Evolutionary conservation across 257 asterid genomes (phyloP), one percentile per base, ranked within the genome.

Genomic region (Solanum paucissectum): DNA sequence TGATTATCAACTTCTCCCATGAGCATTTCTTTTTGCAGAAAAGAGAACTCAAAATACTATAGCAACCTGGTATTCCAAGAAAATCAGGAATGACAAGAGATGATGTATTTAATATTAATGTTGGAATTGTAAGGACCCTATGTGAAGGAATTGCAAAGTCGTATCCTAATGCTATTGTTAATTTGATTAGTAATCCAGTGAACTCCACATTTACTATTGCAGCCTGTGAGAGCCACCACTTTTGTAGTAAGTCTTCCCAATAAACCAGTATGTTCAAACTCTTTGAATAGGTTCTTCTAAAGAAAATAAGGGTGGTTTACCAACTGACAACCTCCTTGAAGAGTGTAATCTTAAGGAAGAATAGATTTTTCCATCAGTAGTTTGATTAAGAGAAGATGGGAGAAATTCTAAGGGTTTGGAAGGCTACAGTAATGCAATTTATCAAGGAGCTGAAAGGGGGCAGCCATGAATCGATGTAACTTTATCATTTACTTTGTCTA

Each of bases 51-150:
- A 9, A 40, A 40, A 40, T 40, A 40, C 44, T 40, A 40, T 40
- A 40, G 12, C 44, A 40, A 37, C 42, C 98, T 72, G 98, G 99
- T 83, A 98, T 95, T 91, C 98, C 98, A 34, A 91, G 99, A 91
- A 97, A 97, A 93, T 98, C 98, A 77, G 99, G 98, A 90, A 97
- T 95, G 99, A 93, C 99, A 13, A 95, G 98, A 90, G 98, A 97
- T 85, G 99, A 95, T 90, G 97, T 97, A 88, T 97, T 97, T 89
- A 95, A 95, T 90, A 95, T 94, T 90, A 97, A 95, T 89, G 99
- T 97, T 6, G 98, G 98, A 87, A 97, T 97, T 37, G 99, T 97
- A 32, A 95, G 91, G 91, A 95, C 98, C 13, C 94, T 97, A 33
- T 94, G 95, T 88, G 97, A 95, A 93, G 98, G 98, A 89, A 93